Evolutionary conservation across 495 filamentous ascomycete species (phyloP).

Genomic region (Pyrenula aspistea): DNA sequence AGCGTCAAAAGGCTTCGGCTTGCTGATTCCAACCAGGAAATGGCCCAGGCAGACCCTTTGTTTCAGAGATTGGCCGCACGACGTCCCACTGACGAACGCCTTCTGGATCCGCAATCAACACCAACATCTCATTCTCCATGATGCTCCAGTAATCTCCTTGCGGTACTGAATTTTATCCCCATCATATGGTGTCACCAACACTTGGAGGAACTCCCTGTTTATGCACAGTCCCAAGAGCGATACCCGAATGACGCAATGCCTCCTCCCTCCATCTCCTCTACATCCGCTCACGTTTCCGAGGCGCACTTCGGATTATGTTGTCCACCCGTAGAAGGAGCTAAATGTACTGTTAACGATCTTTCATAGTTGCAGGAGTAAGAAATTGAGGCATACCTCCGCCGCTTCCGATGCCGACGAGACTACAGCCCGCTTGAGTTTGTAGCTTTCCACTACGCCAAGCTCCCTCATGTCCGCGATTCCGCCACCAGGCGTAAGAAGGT

Average conservation of each 20-base stretch:
- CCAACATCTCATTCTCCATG: not conserved
- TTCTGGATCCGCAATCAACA: not conserved
- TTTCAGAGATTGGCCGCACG: not conserved
- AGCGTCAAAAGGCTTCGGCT: not conserved
- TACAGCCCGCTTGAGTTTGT: slow-evolving; percentile 95
- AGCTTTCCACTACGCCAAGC: slow-evolving; percentile 93
- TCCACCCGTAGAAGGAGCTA: slow-evolving; percentile 74
- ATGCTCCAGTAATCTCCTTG: not conserved
- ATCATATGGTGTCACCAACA: not conserved
- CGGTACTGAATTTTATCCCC: too few relatives aligned
- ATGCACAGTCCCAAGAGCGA: not conserved
- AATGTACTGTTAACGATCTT: slow-evolving; percentile 2
- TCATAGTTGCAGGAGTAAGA: slow-evolving; percentile 2
- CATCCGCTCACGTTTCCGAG: slow-evolving; percentile 63
- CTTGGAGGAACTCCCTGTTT: not conserved
- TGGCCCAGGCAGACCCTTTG: not conserved
- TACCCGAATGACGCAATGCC: not conserved
- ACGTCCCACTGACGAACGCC: not conserved
- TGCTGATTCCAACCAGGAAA: not conserved
- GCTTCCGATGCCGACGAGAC: slow-evolving; percentile 92
- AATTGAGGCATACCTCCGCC: slow-evolving; percentile 60
- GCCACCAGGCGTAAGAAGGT: slow-evolving; percentile 80
- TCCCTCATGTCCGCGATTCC: slow-evolving; percentile 95
- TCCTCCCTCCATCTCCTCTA: slow-evolving; percentile 21
- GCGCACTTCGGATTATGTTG: slow-evolving; percentile 75